Conservation (phyloP, 768 basidiomycete genomes). For the Mycena maculata region DNA sequence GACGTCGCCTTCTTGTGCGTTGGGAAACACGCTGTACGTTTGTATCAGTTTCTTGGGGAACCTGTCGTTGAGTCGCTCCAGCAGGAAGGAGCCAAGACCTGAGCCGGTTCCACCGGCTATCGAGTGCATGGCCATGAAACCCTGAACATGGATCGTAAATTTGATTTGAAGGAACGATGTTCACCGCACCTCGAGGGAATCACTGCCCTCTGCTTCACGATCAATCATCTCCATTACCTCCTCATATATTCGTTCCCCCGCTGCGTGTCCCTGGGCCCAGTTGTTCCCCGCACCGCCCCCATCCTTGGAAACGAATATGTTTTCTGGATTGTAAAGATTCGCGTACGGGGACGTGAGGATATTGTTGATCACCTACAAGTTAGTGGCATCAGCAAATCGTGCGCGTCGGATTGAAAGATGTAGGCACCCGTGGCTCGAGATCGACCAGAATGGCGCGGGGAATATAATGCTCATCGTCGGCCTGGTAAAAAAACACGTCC, state of each 20-base stretch:
- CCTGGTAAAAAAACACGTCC: conserved; percentile 99
- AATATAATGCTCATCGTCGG: conserved; percentile 99
- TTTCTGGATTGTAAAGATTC: conserved; percentile 96
- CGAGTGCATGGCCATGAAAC: conserved; percentile 98
- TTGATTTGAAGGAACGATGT: not conserved
- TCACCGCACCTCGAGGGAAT: conserved; percentile 86
- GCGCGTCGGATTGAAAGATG: not conserved
- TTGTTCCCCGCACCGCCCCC: conserved; percentile 99
- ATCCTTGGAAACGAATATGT: conserved; percentile 95
- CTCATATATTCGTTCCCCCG: conserved; percentile 92
- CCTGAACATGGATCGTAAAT: conserved; percentile 59
- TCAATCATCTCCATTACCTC: conserved; percentile 99
- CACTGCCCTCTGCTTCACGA: conserved; percentile 96
- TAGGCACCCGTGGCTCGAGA: conserved; percentile 90
- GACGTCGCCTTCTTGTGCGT: conserved; percentile 92
- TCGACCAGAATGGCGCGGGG: conserved; percentile 97
- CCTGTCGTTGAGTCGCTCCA: conserved; percentile 96
- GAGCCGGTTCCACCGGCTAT: conserved; percentile 99
- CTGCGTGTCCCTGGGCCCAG: conserved; percentile 95
- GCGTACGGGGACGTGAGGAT: conserved; percentile 91
- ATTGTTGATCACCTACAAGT: conserved; percentile 96
- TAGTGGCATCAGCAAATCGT: conserved; percentile 26
- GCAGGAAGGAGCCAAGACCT: conserved; percentile 96
- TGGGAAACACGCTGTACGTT: conserved; percentile 98
- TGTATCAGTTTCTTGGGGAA: conserved; percentile 99